Base-by-base conservation (phyloP, 2,329 filamentous ascomycete species). In the Verticillium zaregamsianum region DNA sequence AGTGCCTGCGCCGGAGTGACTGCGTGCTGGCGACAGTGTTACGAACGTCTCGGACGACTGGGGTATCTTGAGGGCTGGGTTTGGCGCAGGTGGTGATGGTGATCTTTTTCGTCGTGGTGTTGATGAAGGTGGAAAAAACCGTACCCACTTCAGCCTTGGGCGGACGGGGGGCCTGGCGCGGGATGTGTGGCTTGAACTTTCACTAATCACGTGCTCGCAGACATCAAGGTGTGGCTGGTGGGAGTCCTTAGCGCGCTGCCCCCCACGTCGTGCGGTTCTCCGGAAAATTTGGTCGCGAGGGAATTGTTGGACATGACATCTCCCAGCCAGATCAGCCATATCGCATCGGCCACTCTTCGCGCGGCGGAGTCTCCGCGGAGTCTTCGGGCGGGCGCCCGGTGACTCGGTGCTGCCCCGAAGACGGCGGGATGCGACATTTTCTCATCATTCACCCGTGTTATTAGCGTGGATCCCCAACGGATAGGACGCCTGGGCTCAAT, bases 1-100 rank as follows among this genome's bases (percentile, higher is more conserved):
- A 63, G 40, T 55, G 58, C 58, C 56, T 58, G 35, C 35, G 33
- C n/a, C 33, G n/a, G 54, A 8, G 45, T 52, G n/a, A 20, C 11
- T 11, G 11, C 6, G 14, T 25, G n/a, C 8, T 52, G n/a, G n/a
- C 20, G n/a, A 28, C 17, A 49, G 7, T 23, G 25, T n/a, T 23
- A n/a, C 4, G 11, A 52, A 2, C 6, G 45, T 52, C 45, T 23
- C 15, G 20, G 20, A 3, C 8, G 45, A 23, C 45, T n/a, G n/a
- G 20, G n/a, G 11, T 52, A 25, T 52, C n/a, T n/a, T 12, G 8
- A 11, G 45, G n/a, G 23, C 20, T 25, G 20, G 23, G 45, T 52
- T 25, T 28, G 45, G 45, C 45, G 20, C 45, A 25, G 20, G 20
- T 23, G 3, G 45, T 52, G 20, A 25, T 52, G 45, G 20, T 14